These are phyloP conservation scores for Penicillium decumbens DNA, from an alignment of 2,329 filamentous ascomycete species.

Conservation along the genomic window DNA sequence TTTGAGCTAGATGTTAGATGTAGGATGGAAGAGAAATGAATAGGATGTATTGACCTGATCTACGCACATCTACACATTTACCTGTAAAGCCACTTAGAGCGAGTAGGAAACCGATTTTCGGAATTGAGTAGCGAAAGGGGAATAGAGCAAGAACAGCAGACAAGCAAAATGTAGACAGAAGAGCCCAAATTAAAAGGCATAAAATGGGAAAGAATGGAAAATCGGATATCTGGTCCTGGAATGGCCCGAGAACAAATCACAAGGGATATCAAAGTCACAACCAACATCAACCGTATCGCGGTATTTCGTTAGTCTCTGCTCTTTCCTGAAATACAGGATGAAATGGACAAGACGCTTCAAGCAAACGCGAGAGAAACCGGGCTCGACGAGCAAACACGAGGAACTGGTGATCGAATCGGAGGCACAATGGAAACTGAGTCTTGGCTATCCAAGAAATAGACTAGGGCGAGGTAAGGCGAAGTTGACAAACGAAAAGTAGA, in stretches of 20 bases:
- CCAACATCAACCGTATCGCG: constrained; percentile 19
- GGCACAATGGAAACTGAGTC: constrained; percentile 5
- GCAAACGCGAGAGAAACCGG: constrained; percentile 1
- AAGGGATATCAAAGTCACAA: constrained; percentile 4
- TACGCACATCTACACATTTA: background rate
- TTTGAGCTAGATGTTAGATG: background rate
- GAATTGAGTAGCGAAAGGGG: constrained; percentile 29
- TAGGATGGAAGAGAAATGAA: background rate
- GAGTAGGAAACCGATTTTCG: background rate
- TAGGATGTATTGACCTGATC: constrained; percentile 14
- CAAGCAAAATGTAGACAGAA: constrained; percentile 9
- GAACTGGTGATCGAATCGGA: constrained; percentile 9
- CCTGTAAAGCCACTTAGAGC: background rate
- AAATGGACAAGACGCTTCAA: background rate
- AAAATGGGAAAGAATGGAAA: constrained; percentile 3
- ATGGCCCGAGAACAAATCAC: background rate
- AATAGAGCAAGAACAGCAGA: constrained; percentile 27
- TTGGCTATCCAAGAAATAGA: constrained; percentile 8
- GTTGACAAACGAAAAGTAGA: constrained; percentile 9
- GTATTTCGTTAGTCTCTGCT: constrained; percentile 11
- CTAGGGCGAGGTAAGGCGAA: constrained; percentile 1
- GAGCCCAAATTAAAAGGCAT: background rate
- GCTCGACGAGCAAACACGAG: constrained; percentile 16
- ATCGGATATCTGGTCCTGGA: constrained; percentile 12
- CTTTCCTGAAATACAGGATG: background rate